phyloP scores from a whole-genome alignment of 768 basidiomycete genomes.

The Cystofilobasidium capitatum region DNA sequence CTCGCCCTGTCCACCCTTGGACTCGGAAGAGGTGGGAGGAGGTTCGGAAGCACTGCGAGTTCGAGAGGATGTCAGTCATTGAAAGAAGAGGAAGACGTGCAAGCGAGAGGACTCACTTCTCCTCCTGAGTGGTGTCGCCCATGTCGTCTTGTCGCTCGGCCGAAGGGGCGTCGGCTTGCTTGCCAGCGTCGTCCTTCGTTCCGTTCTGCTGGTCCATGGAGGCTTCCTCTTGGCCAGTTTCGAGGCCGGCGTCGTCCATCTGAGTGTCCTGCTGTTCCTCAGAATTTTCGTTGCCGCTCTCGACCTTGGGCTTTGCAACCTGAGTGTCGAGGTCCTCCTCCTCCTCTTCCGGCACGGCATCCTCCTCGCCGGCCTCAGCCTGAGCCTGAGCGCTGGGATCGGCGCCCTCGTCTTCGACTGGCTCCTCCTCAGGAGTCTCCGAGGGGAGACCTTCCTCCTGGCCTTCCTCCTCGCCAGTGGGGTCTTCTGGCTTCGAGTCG shows the following conservation, averaged over 20 bases:
- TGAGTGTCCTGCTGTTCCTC: slow-evolving; percentile 12
- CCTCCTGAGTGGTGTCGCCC: slow-evolving; percentile 24
- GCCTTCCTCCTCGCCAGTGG: slow-evolving; percentile 9
- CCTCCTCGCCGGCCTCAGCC: slow-evolving; percentile 38
- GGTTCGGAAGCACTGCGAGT: slow-evolving; percentile 8
- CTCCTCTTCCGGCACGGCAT: slow-evolving; percentile 41
- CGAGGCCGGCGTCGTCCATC: slow-evolving; percentile 29
- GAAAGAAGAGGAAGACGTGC: neutral
- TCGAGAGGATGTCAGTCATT: neutral
- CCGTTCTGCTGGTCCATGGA: slow-evolving; percentile 25
- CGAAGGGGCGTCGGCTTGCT: slow-evolving; percentile 20
- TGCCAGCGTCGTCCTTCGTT: slow-evolving; percentile 25
- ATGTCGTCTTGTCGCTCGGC: slow-evolving; percentile 22
- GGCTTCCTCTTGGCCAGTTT: slow-evolving; percentile 27
- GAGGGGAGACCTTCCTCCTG: slow-evolving; percentile 16
- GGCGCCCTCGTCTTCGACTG: slow-evolving; percentile 29
- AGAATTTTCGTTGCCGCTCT: slow-evolving; percentile 29
- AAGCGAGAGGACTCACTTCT: slow-evolving; percentile 10
- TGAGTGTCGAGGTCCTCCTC: slow-evolving; percentile 30
- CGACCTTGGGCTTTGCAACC: slow-evolving; percentile 23
- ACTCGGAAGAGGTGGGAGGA: slow-evolving; percentile 25
- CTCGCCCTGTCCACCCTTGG: slow-evolving; percentile 23
- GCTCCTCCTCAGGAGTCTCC: slow-evolving; percentile 16
- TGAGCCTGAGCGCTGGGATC: slow-evolving; percentile 34
- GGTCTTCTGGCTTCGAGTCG: slow-evolving; percentile 20